These are phyloP conservation scores for Xylariaceae sp. DNA, from an alignment of 2,329 filamentous ascomycete genomes.

Conservation along the genomic window DNA sequence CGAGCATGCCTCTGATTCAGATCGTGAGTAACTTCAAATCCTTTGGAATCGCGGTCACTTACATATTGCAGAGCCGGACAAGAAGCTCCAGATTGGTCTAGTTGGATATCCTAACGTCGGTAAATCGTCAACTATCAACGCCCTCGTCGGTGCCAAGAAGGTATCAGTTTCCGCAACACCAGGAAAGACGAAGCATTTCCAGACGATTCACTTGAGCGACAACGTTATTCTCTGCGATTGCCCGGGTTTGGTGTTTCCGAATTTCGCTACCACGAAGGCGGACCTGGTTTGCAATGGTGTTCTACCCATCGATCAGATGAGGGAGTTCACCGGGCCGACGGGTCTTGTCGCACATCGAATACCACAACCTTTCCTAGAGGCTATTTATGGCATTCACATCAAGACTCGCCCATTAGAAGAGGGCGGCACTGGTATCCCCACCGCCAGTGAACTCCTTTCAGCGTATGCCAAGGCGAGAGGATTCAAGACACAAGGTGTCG, in stretches of 20 bases:
- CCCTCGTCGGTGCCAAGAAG: conserved; percentile 96
- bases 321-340: conserved; percentile 86
- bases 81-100: conserved; percentile 83
- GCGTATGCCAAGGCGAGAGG: conserved; percentile 87
- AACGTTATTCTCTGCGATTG: conserved; percentile 94
- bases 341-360: conserved; percentile 80
- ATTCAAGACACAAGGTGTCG: conserved; percentile 83
- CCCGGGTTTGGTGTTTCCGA: conserved; percentile 96
- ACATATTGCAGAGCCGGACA: conserved; percentile 38
- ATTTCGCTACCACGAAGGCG: conserved; percentile 94
- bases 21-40: conserved; percentile 35
- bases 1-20: conserved; percentile 58
- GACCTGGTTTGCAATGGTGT: conserved; percentile 95
- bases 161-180: conserved; percentile 96
- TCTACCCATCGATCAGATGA: conserved; percentile 90
- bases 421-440: conserved; percentile 84
- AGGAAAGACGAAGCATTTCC: conserved; percentile 98
- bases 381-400: conserved; percentile 90
- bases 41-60: conserved; percentile 9
- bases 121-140: conserved; percentile 99
- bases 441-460: conserved; percentile 76
- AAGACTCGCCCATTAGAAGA: conserved; percentile 76
- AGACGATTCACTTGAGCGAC: conserved; percentile 91
- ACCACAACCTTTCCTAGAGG: conserved; percentile 83
- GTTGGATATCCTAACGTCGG: conserved; percentile 98